phyloP scores from a whole-genome alignment of 2,329 filamentous ascomycete genomes.

The Scedosporium boydii region DNA sequence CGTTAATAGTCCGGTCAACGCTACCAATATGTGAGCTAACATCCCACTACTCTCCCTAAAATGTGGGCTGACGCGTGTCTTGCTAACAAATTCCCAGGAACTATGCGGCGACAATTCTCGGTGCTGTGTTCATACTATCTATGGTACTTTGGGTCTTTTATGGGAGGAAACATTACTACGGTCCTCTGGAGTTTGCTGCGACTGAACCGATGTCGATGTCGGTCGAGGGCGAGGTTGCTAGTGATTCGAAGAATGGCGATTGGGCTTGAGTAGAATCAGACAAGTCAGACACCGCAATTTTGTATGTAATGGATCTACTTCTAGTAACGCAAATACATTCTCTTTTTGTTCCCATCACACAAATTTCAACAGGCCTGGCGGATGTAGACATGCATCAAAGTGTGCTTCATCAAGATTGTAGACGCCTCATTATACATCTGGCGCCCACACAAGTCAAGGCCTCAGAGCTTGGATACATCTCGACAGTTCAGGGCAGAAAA shows the following conservation, averaged over 20 bases:
- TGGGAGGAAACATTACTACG: background rate
- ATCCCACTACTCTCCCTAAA: background rate
- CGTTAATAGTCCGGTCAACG: constrained; percentile 4
- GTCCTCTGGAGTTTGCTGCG: background rate
- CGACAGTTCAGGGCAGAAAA: no score
- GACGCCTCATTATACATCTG: no score
- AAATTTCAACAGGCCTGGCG: background rate
- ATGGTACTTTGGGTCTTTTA: constrained; percentile 4
- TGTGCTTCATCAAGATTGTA: background rate
- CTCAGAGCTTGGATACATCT: no score
- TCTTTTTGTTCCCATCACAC: background rate
- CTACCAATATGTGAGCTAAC: constrained; percentile 6
- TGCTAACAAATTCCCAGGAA: constrained; percentile 2
- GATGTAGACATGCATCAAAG: background rate
- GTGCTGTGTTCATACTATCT: constrained; percentile 5
- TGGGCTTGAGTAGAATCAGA: background rate
- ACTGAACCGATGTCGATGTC: background rate
- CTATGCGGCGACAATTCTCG: constrained; percentile 5
- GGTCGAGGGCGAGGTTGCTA: background rate
- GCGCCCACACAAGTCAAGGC: no score
- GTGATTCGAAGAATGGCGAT: background rate
- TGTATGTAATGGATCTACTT: background rate
- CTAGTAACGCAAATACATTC: background rate
- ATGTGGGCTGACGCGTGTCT: no score
- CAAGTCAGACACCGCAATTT: no score